Evolutionary conservation across 345 rosid genomes (phyloP), one percentile per base, ranked within the genome.

Genomic region (Eutrema japonicum): DNA sequence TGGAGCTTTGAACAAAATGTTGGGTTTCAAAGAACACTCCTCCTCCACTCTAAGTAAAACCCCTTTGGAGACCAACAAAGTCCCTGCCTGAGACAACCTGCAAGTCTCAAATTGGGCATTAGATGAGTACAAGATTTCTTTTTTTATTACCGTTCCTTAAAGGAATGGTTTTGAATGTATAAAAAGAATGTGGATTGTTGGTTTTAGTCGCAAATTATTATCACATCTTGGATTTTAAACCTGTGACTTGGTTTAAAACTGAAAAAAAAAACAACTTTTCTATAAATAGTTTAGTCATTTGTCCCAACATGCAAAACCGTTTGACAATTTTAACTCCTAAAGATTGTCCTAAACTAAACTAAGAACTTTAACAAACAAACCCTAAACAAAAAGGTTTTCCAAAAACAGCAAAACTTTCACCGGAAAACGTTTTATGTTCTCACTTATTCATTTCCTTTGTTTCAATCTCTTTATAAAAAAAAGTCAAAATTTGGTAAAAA

Each of bases 1-100:
- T 2, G 87, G 93, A 29, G 98, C 97, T 48, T 33, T 91, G 32
- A 94, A 94, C 82, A 94, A 91, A 80, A 89, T 94, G 96, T 38
- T 89, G 26, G 84, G 89, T 42, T 84, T 89, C 66, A 83, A 81
- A 76, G 83, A 70, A 45, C 71, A 50, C 71, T 3, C 63, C 36
- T 70, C 83, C 1, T 37, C 37, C 9, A 67, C 11, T 8, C 9
- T n/a, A 12, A 45, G 18, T 45, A 27, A 68, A 18, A 58, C 70
- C 73, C 70, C 85, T 7, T 64, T 58, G 12, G 71, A 80, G 52
- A 78, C 46, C 54, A 74, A 72, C 29, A 37, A 61, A 0, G 79
- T 83, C 66, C 71, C 85, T 9, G 87, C 81, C 33, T 87, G 79
- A 85, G 47, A 33, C 73, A 65, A 55, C 73, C 46, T 58, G 38